Conservation (phyloP, 2,329 filamentous ascomycete genomes). For the Sporothrix globosa region DNA sequence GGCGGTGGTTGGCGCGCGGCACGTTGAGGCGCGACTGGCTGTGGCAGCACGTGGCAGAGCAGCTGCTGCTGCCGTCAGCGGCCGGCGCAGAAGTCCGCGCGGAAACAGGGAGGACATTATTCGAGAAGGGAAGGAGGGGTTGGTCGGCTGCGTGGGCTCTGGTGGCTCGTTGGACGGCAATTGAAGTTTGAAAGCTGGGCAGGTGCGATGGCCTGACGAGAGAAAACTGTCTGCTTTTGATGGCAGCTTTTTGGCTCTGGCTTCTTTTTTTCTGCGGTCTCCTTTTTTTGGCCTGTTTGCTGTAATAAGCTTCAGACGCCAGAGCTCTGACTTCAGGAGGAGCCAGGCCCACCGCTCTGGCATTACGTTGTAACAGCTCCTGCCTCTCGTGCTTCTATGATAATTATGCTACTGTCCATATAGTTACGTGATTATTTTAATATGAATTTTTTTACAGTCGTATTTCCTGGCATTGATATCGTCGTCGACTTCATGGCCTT, state of each 20-base stretch:
- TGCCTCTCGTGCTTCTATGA: not conserved
- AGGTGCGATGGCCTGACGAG: not conserved
- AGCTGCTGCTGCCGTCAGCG: slow-evolving; percentile 4
- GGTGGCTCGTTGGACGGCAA: not conserved
- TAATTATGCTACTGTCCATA: no score
- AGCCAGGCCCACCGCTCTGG: slow-evolving; percentile 18
- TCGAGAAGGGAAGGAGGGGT: not conserved
- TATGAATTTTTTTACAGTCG: no score
- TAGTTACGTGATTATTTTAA: no score
- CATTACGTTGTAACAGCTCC: not conserved
- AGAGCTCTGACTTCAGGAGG: slow-evolving; percentile 8
- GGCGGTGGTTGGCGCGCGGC: not conserved
- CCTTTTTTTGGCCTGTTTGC: slow-evolving; percentile 12
- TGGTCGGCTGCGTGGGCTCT: not conserved
- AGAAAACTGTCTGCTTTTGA: slow-evolving; percentile 21
- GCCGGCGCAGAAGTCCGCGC: slow-evolving; percentile 30
- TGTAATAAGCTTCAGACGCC: not conserved
- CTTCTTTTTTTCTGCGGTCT: not conserved
- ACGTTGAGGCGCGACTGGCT: slow-evolving; percentile 11
- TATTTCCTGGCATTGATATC: no score
- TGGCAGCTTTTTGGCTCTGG: slow-evolving; percentile 12
- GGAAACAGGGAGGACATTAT: slow-evolving; percentile 31
- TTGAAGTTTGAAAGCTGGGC: not conserved
- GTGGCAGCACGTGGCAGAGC: slow-evolving; percentile 4
- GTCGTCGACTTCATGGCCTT: no score